Conservation (phyloP, 805 yeast genomes). For the Teunomyces gatunensis region DNA sequence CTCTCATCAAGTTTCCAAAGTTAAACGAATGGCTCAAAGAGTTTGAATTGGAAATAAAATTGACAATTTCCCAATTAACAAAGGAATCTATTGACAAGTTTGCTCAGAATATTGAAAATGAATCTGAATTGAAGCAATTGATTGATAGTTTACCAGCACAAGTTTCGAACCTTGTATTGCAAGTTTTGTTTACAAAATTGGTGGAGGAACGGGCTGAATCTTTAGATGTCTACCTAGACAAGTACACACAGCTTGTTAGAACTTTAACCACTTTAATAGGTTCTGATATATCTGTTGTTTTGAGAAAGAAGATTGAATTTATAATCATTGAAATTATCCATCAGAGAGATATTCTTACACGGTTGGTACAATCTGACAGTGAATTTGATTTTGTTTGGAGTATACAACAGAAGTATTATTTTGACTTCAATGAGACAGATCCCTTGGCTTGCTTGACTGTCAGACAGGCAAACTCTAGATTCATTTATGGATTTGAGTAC, state of each 20-base stretch:
- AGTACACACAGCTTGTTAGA: constrained; percentile 13
- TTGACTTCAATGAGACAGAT: constrained; percentile 20
- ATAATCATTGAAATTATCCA: constrained; percentile 69
- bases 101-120: not conserved
- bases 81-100: constrained; percentile 18
- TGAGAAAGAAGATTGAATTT: constrained; percentile 51
- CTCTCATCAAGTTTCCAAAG: constrained; percentile 37
- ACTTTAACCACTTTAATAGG: constrained; percentile 26
- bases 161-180: constrained; percentile 50
- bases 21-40: constrained; percentile 61
- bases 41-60: constrained; percentile 54
- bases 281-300: constrained; percentile 19
- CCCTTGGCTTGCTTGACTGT: constrained; percentile 39
- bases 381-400: constrained; percentile 43
- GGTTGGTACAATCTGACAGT: constrained; percentile 7
- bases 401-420: constrained; percentile 51
- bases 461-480: constrained; percentile 48
- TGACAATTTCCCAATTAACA: constrained; percentile 42
- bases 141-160: constrained; percentile 53
- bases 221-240: constrained; percentile 3
- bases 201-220: constrained; percentile 27
- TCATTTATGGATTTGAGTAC: constrained; percentile 78
- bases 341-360: constrained; percentile 43
- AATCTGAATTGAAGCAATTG: constrained; percentile 22
- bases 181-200: constrained; percentile 51